Evolutionary conservation across 257 asterid species (phyloP), one percentile per base, ranked within the genome.

Genomic region (Vinca minor): DNA sequence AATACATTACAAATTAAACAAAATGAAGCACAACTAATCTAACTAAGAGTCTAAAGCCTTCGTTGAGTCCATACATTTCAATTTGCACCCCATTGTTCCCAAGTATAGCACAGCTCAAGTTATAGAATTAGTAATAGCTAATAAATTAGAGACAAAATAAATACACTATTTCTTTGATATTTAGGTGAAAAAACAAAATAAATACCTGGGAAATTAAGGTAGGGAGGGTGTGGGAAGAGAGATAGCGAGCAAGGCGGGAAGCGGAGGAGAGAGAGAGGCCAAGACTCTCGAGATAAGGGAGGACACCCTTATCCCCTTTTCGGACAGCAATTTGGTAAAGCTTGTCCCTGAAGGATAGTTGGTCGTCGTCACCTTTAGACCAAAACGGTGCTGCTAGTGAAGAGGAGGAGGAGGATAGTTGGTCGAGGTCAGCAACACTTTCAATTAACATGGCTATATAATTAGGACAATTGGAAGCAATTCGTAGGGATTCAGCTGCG

Each of bases 221-320:
- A 15, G 89, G 94, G 57, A 92, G 85, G 35, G 76, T 47, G 53
- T 63, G 72, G 3, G 89, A 69, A 13, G 88, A 83, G 10, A 81
- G 75, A 72, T 79, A 85, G 56, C 94, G 82, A 36, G 94, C 96
- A 36, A 92, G 76, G 71, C 78, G 87, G 23, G 85, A 75, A 14
- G 96, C 95, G 9, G 95, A 82, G 59, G 96, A 74, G 31, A 89
- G 93, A 49, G 95, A 56, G 20, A 89, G 77, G 47, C 96, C 98
- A 54, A 84, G 28, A 78, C 97, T 92, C 78, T 92, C 98, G 74
- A 92, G 66, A 68, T 84, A 89, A 54, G 98, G 91, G 69, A 92
- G 80, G 53, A 73, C 59, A 18, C 98, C 97, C 59, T 83, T 81
- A 81, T 92, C 96, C 71, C 95, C 91, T 80, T 85, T 92, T 75